phyloP scores from a whole-genome alignment of 2,329 filamentous ascomycete genomes.

The Apiospora saccharicola region DNA sequence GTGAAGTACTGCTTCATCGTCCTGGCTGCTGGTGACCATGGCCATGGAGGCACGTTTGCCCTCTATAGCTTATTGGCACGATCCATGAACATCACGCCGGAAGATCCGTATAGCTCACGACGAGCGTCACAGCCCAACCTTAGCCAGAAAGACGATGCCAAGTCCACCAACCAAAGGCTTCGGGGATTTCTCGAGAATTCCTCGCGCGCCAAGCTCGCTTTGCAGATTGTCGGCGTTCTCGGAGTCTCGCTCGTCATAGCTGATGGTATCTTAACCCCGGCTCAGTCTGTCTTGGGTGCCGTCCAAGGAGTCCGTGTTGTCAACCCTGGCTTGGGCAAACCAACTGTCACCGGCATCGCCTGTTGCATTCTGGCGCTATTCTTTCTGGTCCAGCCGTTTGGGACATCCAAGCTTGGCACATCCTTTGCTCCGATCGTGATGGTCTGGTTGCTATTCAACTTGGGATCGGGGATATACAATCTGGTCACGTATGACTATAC shows the following conservation, averaged over 20 bases:
- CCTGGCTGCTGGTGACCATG: slow-evolving; percentile 69
- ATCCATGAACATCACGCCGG: slow-evolving; percentile 63
- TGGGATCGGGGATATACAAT: slow-evolving; percentile 67
- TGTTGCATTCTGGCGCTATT: slow-evolving; percentile 68
- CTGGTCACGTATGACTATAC: slow-evolving; percentile 55
- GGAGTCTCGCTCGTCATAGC: slow-evolving; percentile 70
- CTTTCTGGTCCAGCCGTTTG: slow-evolving; percentile 70
- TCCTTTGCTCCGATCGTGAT: slow-evolving; percentile 70
- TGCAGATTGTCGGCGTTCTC: slow-evolving; percentile 67
- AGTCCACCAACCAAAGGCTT: slow-evolving; percentile 52
- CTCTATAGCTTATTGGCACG: slow-evolving; percentile 67
- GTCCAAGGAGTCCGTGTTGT: slow-evolving; percentile 68
- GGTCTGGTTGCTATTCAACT: slow-evolving; percentile 69
- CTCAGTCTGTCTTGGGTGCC: slow-evolving; percentile 71
- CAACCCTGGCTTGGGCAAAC: slow-evolving; percentile 57
- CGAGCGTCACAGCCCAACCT: slow-evolving; percentile 63
- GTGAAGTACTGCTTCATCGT: slow-evolving; percentile 72
- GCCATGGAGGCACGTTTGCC: slow-evolving; percentile 73
- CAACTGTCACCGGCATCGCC: slow-evolving; percentile 66
- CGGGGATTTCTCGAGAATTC: slow-evolving; percentile 64
- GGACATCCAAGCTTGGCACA: slow-evolving; percentile 63
- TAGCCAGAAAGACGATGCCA: slow-evolving; percentile 52
- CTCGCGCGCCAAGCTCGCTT: slow-evolving; percentile 51
- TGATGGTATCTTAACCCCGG: slow-evolving; percentile 69
- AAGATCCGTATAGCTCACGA: slow-evolving; percentile 59